Percentiles rank a stretch among this genome's conserved stretches.
Evolutionary conservation across 1,284 basidiomycete species (phyloP).

Genomic region (Fomitiporia mediterranea): DNA sequence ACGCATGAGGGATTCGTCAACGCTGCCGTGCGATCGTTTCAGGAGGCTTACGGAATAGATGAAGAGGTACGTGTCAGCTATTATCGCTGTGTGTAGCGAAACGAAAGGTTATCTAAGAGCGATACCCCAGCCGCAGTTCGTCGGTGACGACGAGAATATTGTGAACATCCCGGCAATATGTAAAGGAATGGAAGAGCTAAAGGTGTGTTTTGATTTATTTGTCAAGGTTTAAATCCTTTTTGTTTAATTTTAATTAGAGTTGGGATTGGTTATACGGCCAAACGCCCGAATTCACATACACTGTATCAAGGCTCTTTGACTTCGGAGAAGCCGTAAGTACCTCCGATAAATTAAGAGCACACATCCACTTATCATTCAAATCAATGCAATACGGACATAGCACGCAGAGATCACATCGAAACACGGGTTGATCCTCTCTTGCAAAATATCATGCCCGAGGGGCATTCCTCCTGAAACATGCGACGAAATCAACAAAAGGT

Average conservation of each 20-base stretch:
- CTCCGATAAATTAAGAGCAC: background rate
- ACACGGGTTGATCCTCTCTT: constrained; percentile 57
- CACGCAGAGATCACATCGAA: constrained; percentile 48
- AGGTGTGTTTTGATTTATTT: constrained; percentile 51
- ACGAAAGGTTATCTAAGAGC: background rate
- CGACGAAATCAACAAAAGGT: constrained; percentile 16
- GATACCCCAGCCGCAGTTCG: constrained; percentile 29
- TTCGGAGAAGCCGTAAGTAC: constrained; percentile 61
- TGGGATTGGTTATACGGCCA: constrained; percentile 96
- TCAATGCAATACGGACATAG: constrained; percentile 29
- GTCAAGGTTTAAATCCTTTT: background rate
- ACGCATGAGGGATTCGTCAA: constrained; percentile 70
- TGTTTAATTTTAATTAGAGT: constrained; percentile 40
- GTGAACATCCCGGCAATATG: constrained; percentile 44
- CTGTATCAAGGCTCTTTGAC: constrained; percentile 42
- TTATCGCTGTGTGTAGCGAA: background rate
- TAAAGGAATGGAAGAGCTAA: constrained; percentile 67
- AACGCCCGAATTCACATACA: constrained; percentile 87
- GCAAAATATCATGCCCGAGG: constrained; percentile 35
- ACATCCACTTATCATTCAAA: background rate
- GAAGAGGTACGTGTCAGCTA: constrained; percentile 28
- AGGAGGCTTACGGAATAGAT: constrained; percentile 49
- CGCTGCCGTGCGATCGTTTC: constrained; percentile 73
- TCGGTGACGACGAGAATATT: constrained; percentile 43
- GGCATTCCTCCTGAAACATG: constrained; percentile 20